These are phyloP conservation scores for Postia placenta DNA, from an alignment of 768 basidiomycete species.

Conservation along the genomic window DNA sequence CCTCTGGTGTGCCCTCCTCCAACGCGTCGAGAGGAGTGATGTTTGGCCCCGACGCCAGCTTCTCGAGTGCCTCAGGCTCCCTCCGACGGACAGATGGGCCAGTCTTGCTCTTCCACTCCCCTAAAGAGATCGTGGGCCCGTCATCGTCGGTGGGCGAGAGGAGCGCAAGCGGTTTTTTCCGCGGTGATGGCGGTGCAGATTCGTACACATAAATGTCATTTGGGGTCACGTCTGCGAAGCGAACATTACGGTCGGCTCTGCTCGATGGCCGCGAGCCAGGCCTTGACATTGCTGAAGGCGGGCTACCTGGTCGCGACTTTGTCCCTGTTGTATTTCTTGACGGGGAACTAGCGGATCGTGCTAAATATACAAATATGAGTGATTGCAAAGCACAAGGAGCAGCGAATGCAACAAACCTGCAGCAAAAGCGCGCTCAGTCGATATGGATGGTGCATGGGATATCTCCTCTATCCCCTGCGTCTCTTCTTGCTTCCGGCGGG, in stretches of 20 bases:
- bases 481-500: conserved; percentile 1
- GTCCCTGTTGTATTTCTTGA: neutral
- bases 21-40: conserved; percentile 13
- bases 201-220: conserved; percentile 80
- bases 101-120: conserved; percentile 30
- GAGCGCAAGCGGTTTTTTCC: conserved; percentile 51
- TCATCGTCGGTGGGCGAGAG: conserved; percentile 40
- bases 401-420: neutral
- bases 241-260: conserved; percentile 46
- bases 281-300: conserved; percentile 40
- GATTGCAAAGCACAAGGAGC: neutral
- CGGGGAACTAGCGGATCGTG: neutral
- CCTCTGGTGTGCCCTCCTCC: conserved; percentile 74
- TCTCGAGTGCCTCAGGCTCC: neutral
- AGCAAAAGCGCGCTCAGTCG: neutral
- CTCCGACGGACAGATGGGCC: neutral
- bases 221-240: conserved; percentile 72
- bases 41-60: neutral
- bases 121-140: conserved; percentile 29
- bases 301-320: conserved; percentile 11
- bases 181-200: conserved; percentile 72
- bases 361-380: neutral
- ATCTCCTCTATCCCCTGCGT: neutral
- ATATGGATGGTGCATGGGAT: neutral
- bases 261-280: conserved; percentile 54